phyloP scores from a whole-genome alignment of 306 rosid species.

The Quercus mongolica region DNA sequence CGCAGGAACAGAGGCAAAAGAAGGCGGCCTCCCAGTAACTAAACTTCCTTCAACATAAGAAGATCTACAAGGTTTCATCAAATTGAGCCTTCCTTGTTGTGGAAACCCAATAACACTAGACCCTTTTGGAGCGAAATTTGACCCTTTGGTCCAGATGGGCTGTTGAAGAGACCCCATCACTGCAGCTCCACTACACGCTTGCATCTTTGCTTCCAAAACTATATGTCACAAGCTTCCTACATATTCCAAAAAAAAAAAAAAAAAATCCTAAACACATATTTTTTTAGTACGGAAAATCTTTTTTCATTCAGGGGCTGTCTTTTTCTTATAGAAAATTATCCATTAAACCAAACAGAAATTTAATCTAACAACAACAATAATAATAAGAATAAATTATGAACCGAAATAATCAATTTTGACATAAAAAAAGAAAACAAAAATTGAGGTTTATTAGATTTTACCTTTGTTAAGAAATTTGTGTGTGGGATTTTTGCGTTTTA shows the following conservation, averaged over 20 bases:
- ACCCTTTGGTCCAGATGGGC: constrained; percentile 45
- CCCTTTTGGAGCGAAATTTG: constrained; percentile 33
- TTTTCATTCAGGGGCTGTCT: neutral
- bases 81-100: constrained; percentile 30
- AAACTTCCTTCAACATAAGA: constrained; percentile 47
- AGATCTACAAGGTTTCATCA: constrained; percentile 42
- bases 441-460: neutral
- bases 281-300: neutral
- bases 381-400: neutral
- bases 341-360: neutral
- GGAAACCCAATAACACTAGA: constrained; percentile 23
- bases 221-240: neutral
- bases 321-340: neutral
- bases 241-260: neutral
- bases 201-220: constrained; percentile 41
- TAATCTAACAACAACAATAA: neutral
- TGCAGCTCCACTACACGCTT: constrained; percentile 46
- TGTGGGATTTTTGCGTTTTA: too few relatives aligned
- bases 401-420: neutral
- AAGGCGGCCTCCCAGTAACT: constrained; percentile 46
- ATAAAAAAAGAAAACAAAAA: neutral
- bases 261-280: neutral
- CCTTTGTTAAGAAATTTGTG: too few relatives aligned
- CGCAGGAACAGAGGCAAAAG: constrained; percentile 40
- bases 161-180: constrained; percentile 66